These are phyloP conservation scores for Pichia kluyveri DNA, from an alignment of 805 yeast species.

Conservation along the genomic window DNA sequence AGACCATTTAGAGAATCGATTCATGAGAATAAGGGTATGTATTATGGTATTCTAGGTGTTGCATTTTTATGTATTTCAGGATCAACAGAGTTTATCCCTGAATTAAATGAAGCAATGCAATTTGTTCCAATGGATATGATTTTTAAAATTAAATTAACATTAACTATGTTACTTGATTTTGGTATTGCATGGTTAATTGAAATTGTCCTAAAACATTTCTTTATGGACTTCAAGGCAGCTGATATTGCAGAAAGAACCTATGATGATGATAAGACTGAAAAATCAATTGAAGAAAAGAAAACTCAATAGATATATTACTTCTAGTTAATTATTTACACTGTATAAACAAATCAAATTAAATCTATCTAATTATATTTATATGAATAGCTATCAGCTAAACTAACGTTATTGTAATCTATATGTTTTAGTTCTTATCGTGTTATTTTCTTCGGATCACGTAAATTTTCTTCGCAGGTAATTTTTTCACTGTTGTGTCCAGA, in stretches of 20 bases:
- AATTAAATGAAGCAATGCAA: conserved; percentile 82
- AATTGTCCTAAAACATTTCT: conserved; percentile 67
- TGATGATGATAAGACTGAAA: conserved; percentile 13
- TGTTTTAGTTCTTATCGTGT: no score
- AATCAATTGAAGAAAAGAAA: conserved; percentile 5
- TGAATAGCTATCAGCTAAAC: no score
- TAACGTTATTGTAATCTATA: no score
- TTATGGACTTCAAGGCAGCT: conserved; percentile 86
- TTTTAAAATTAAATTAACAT: conserved; percentile 74
- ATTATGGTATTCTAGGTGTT: conserved; percentile 87
- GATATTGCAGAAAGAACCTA: conserved; percentile 59
- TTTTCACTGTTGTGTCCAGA: not conserved
- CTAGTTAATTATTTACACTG: no score
- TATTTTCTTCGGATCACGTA: no score
- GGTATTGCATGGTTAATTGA: conserved; percentile 73
- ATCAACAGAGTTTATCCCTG: conserved; percentile 91
- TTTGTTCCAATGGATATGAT: conserved; percentile 74
- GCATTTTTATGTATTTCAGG: conserved; percentile 83
- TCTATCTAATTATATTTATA: no score
- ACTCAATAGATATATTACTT: not conserved
- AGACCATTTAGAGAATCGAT: conserved; percentile 92
- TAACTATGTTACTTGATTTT: conserved; percentile 66
- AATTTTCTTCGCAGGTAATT: no score
- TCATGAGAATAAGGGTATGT: conserved; percentile 91
- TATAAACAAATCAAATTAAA: not conserved